A percentile compares a stretch with the other conserved stretches of the same genome.
Conservation (phyloP, 148 eudicot species). For the Cornus controversa region DNA sequence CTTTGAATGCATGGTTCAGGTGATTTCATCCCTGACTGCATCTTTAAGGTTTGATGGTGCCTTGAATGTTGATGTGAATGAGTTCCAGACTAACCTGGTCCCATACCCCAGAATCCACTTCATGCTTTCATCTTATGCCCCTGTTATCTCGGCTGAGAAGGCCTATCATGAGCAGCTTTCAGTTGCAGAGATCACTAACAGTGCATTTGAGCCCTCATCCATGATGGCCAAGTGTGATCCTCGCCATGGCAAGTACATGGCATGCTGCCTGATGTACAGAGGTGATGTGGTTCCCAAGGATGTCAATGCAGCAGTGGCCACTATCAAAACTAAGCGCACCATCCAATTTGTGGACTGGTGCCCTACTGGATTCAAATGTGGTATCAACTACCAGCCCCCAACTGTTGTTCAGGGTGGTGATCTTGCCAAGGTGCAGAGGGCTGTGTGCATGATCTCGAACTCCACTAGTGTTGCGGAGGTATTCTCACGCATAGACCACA, state of each 20-base stretch:
- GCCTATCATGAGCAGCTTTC: constrained; percentile 28
- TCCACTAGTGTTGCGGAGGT: constrained; percentile 31
- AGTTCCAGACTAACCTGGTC: constrained; percentile 33
- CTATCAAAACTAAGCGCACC: constrained; percentile 32
- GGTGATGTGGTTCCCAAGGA: constrained; percentile 35
- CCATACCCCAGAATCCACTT: constrained; percentile 30
- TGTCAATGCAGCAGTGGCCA: constrained; percentile 27
- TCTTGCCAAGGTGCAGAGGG: constrained; percentile 29
- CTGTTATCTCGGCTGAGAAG: constrained; percentile 32
- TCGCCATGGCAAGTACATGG: constrained; percentile 30
- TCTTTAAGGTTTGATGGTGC: constrained; percentile 32
- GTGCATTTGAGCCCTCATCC: constrained; percentile 24
- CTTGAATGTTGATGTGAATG: constrained; percentile 28
- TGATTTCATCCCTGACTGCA: constrained; percentile 33
- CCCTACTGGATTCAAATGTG: constrained; percentile 33
- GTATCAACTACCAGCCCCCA: constrained; percentile 34
- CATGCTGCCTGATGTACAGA: constrained; percentile 32
- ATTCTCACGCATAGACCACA: constrained; percentile 29
- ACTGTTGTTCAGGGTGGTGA: constrained; percentile 33
- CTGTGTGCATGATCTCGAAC: constrained; percentile 30
- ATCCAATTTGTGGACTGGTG: constrained; percentile 35
- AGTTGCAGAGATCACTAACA: constrained; percentile 29
- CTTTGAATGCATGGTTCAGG: constrained; percentile 3
- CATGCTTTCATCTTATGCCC: constrained; percentile 37
- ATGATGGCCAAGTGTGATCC: constrained; percentile 33